A percentile compares a stretch with the other conserved stretches of the same genome.
phyloP scores from a whole-genome alignment of 2,329 filamentous ascomycete species.

The Fusarium sublunatum region DNA sequence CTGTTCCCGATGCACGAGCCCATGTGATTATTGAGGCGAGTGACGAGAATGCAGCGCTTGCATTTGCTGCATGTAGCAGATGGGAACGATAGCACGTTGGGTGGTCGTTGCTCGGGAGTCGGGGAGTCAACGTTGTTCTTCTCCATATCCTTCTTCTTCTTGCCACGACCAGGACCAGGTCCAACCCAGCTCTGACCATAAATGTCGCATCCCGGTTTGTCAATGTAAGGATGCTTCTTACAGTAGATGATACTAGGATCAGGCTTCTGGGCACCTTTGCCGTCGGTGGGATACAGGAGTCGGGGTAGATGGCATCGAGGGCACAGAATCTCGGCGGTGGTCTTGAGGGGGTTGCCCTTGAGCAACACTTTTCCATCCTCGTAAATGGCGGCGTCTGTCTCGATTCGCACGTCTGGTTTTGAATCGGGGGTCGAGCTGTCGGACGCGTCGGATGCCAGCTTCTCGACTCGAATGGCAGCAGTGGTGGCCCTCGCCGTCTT shows the following conservation, averaged over 20 bases:
- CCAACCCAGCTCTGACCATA: constrained; percentile 85
- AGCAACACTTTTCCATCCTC: constrained; percentile 75
- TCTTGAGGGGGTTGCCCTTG: constrained; percentile 78
- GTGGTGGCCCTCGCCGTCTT: constrained; percentile 77
- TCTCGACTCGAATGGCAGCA: constrained; percentile 72
- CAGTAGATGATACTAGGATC: constrained; percentile 79
- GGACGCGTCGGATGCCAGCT: constrained; percentile 66
- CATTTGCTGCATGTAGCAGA: constrained; percentile 75
- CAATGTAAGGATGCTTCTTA: constrained; percentile 81
- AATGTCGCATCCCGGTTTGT: constrained; percentile 80
- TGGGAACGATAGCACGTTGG: constrained; percentile 72
- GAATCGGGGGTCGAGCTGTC: constrained; percentile 65
- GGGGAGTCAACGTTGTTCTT: constrained; percentile 65
- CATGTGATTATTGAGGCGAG: constrained; percentile 75
- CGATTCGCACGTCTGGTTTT: constrained; percentile 66
- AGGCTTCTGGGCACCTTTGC: constrained; percentile 72
- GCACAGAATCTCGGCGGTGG: constrained; percentile 77
- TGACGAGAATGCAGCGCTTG: constrained; percentile 73
- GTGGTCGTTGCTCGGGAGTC: constrained; percentile 65
- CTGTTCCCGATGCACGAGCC: constrained; percentile 75
- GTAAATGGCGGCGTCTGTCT: constrained; percentile 76
- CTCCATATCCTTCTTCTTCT: constrained; percentile 83
- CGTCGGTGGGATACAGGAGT: constrained; percentile 77
- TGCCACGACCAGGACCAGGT: constrained; percentile 75
- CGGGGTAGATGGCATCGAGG: constrained; percentile 79